phyloP scores from a whole-genome alignment of 768 basidiomycete genomes.

The Leccinum boreale region DNA sequence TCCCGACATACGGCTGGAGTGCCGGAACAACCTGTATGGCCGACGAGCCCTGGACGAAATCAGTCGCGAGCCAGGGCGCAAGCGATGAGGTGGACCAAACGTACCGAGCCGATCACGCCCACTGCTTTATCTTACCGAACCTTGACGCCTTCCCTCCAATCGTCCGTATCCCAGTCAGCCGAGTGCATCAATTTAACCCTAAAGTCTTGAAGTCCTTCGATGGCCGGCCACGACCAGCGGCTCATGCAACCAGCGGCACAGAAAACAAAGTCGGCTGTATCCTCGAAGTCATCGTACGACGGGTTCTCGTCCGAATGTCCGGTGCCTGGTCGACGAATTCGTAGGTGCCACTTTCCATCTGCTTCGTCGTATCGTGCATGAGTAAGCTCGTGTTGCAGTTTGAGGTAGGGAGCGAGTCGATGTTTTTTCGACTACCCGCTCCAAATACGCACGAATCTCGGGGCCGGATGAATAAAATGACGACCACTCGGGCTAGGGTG shows the following conservation, averaged over 20 bases:
- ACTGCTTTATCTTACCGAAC: conserved; percentile 45
- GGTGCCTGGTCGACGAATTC: conserved; percentile 34
- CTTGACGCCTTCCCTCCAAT: conserved; percentile 45
- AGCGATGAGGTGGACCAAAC: neutral
- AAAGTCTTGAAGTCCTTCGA: neutral
- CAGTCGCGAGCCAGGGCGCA: neutral
- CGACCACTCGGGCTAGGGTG: conserved; percentile 39
- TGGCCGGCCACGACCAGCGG: neutral
- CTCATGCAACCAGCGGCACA: neutral
- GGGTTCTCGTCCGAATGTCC: conserved; percentile 14
- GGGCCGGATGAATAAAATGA: conserved; percentile 56
- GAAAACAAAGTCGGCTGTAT: neutral
- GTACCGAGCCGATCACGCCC: neutral
- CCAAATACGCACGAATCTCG: conserved; percentile 56
- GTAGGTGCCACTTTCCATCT: conserved; percentile 55
- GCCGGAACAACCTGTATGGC: neutral
- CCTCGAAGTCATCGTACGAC: conserved; percentile 20
- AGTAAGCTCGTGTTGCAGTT: conserved; percentile 52
- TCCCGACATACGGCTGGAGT: neutral
- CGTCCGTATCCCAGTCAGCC: conserved; percentile 43
- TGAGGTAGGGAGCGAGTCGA: conserved; percentile 50
- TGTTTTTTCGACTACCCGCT: conserved; percentile 57
- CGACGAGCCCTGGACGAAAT: neutral
- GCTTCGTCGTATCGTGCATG: conserved; percentile 49
- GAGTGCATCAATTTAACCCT: neutral